These are phyloP conservation scores for Phaeolepiota aurea DNA, from an alignment of 768 basidiomycete species.

Conservation along the genomic window DNA sequence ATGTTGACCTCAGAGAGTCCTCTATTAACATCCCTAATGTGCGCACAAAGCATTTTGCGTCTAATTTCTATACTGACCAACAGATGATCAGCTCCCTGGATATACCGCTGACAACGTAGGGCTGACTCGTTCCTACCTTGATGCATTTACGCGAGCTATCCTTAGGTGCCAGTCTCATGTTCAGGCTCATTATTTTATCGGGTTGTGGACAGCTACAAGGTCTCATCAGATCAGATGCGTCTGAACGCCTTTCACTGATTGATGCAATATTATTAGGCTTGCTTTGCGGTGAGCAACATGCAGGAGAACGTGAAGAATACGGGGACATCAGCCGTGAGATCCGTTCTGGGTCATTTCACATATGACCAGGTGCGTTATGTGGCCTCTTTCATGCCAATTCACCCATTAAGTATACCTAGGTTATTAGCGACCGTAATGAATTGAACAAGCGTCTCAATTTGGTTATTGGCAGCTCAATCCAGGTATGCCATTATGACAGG, in stretches of 20 bases:
- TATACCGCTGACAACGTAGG: conserved; percentile 25
- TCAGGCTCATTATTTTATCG: conserved; percentile 51
- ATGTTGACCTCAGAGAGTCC: conserved; percentile 39
- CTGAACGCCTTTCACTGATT: background rate
- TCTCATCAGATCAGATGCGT: conserved; percentile 1
- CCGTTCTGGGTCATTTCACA: conserved; percentile 41
- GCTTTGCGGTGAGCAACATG: conserved; percentile 42
- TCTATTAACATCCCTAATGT: conserved; percentile 38
- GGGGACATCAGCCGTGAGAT: conserved; percentile 47
- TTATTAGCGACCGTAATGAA: conserved; percentile 47
- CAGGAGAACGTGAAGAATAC: conserved; percentile 41
- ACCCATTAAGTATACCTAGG: conserved; percentile 15
- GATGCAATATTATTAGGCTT: conserved; percentile 20
- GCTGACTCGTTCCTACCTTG: background rate
- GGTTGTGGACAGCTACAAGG: conserved; percentile 41
- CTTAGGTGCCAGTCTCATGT: conserved; percentile 39
- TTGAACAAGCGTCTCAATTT: conserved; percentile 38
- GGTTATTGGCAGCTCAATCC: conserved; percentile 41
- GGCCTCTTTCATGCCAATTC: background rate
- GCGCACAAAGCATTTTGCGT: too few species aligned
- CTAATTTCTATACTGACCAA: background rate
- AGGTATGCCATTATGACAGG: conserved; percentile 24
- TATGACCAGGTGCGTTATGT: conserved; percentile 31
- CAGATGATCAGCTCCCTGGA: conserved; percentile 16
- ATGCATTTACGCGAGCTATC: background rate